Evolutionary conservation across 2,329 filamentous ascomycete genomes (phyloP).

Genomic region (Stagonosporopsis vannaccii): DNA sequence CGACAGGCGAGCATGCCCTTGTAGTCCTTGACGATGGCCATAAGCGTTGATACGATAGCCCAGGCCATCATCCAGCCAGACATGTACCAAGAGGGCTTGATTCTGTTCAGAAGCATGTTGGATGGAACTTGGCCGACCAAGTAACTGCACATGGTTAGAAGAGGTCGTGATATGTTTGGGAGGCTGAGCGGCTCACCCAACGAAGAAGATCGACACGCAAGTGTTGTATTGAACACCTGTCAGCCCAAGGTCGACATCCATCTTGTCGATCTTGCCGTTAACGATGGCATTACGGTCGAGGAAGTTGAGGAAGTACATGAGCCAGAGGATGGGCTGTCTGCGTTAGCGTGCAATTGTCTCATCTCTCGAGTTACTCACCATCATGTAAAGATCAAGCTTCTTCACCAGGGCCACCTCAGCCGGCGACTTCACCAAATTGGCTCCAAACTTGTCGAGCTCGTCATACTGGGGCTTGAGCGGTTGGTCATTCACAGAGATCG

Average conservation of each 20-base stretch:
- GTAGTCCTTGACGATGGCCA: conserved; percentile 37
- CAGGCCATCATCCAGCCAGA: conserved; percentile 44
- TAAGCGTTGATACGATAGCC: conserved; percentile 43
- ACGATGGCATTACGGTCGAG: conserved; percentile 71
- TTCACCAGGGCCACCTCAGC: conserved; percentile 33
- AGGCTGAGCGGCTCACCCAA: conserved; percentile 40
- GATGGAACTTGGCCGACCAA: conserved; percentile 47
- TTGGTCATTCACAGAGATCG: conserved; percentile 19
- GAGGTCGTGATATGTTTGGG: conserved; percentile 9
- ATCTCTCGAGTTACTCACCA: conserved; percentile 16
- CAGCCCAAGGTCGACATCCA: conserved; percentile 64
- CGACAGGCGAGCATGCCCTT: conserved; percentile 40
- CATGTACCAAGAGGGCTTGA: conserved; percentile 41
- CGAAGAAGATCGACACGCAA: conserved; percentile 67
- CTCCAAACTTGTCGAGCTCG: conserved; percentile 36
- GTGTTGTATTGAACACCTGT: conserved; percentile 65
- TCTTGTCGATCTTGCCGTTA: conserved; percentile 67
- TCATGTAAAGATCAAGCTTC: conserved; percentile 37
- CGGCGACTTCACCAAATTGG: conserved; percentile 27
- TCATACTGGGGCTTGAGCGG: conserved; percentile 22
- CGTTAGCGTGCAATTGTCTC: neutral
- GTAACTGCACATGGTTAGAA: conserved; percentile 36
- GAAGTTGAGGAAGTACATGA: conserved; percentile 43
- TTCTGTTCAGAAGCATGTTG: conserved; percentile 52
- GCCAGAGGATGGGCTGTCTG: conserved; percentile 13